These are phyloP conservation scores for Cercospora berteroae DNA, from an alignment of 2,329 filamentous ascomycete species.

Conservation along the genomic window DNA sequence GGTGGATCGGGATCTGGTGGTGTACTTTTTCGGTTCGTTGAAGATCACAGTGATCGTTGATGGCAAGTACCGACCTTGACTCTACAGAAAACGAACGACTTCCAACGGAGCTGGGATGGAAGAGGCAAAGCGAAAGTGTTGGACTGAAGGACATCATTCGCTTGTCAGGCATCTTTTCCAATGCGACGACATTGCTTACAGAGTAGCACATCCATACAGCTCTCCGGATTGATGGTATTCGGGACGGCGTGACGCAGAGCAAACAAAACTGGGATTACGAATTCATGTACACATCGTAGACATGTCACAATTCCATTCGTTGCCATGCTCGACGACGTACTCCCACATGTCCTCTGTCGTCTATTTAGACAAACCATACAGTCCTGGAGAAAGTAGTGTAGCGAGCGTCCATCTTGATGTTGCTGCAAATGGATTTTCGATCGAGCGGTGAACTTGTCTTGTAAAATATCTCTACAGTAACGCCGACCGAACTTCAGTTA, in stretches of 20 bases:
- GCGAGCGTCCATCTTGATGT: neutral
- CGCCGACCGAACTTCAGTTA: too few relatives aligned
- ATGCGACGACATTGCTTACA: slow-evolving; percentile 19
- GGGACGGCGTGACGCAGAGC: too few relatives aligned
- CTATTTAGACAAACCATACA: neutral
- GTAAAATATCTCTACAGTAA: neutral
- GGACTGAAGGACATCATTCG: slow-evolving; percentile 20
- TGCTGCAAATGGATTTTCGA: neutral
- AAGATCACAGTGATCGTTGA: slow-evolving; percentile 19
- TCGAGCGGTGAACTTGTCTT: neutral
- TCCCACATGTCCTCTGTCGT: neutral
- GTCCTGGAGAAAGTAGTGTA: neutral
- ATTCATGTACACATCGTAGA: neutral
- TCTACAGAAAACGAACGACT: slow-evolving; percentile 45
- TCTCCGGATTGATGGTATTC: neutral
- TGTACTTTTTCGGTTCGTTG: slow-evolving; percentile 48
- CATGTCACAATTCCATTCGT: neutral
- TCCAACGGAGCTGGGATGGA: slow-evolving; percentile 46
- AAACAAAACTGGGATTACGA: neutral
- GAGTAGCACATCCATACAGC: neutral
- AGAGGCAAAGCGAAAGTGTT: slow-evolving; percentile 24
- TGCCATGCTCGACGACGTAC: neutral
- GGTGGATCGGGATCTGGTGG: slow-evolving; percentile 43
- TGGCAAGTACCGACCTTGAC: too few relatives aligned
- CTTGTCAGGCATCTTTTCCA: slow-evolving; percentile 18